Conservation (phyloP, 768 basidiomycete genomes). For the Leccinum subgranulosum region DNA sequence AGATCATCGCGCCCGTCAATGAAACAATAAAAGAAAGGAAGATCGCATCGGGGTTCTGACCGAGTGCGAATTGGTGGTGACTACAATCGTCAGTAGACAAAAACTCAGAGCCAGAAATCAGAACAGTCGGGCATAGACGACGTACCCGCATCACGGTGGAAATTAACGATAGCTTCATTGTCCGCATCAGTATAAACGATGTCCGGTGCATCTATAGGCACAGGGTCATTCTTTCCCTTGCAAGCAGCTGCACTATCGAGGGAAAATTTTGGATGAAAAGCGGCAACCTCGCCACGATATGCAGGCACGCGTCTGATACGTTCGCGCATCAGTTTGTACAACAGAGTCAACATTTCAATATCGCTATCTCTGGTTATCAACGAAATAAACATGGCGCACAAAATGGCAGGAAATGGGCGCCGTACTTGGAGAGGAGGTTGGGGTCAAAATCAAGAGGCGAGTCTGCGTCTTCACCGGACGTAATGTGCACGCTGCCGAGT, state of each 20-base stretch:
- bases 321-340: conserved; percentile 56
- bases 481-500: conserved; percentile 47
- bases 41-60: neutral
- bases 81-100: neutral
- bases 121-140: neutral
- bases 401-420: neutral
- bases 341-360: conserved; percentile 44
- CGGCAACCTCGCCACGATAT: conserved; percentile 20
- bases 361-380: conserved; percentile 27
- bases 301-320: conserved; percentile 48
- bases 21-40: too few species aligned
- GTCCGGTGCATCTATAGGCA: conserved; percentile 1
- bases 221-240: conserved; percentile 15
- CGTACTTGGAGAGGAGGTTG: conserved; percentile 43
- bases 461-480: conserved; percentile 37
- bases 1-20: neutral
- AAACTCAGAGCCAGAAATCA: neutral
- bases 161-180: neutral
- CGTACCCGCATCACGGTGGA: neutral
- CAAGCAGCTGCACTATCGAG: conserved; percentile 27
- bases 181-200: neutral
- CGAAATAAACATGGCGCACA: neutral
- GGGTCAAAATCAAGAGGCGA: conserved; percentile 45
- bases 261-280: conserved; percentile 30
- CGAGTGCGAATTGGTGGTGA: neutral